phyloP scores from a whole-genome alignment of 2,329 filamentous ascomycete genomes.

The Aspergillus ochraceus region DNA sequence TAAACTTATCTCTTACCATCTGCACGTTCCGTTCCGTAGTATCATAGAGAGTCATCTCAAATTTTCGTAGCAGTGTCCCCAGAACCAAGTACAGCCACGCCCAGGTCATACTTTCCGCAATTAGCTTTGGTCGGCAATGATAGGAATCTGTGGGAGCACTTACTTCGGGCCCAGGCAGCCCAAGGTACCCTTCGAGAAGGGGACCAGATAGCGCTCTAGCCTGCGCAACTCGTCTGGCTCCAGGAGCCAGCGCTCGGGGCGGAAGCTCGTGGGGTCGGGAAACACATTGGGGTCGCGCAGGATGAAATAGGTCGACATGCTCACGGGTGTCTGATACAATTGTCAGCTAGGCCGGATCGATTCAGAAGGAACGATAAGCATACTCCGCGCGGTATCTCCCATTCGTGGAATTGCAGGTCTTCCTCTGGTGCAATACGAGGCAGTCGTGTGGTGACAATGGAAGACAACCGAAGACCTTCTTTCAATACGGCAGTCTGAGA shows the following conservation, averaged over 20 bases:
- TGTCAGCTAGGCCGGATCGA: not conserved
- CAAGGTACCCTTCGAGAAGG: conserved; percentile 30
- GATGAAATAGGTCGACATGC: conserved; percentile 22
- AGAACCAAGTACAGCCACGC: conserved; percentile 27
- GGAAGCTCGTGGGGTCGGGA: conserved; percentile 27
- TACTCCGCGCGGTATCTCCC: conserved; percentile 23
- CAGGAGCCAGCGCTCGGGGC: conserved; percentile 35
- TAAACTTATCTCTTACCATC: conserved; percentile 27
- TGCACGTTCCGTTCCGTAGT: conserved; percentile 29
- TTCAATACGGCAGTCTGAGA: conserved; percentile 26
- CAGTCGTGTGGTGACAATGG: conserved; percentile 20
- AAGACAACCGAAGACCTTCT: conserved; percentile 28
- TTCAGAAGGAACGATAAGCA: not conserved
- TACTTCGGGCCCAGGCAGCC: conserved; percentile 31
- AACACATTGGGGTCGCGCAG: conserved; percentile 29
- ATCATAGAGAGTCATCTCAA: conserved; percentile 28
- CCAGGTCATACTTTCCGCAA: conserved; percentile 11
- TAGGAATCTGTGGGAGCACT: not conserved
- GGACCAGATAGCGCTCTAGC: conserved; percentile 26
- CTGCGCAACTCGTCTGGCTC: conserved; percentile 17
- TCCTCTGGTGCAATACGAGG: conserved; percentile 21
- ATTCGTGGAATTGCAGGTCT: conserved; percentile 11
- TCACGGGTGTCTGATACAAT: conserved; percentile 16
- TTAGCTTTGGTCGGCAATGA: not conserved
- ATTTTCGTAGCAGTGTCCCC: conserved; percentile 25